Evolutionary conservation across 306 rosid genomes (phyloP).

Genomic region (Carpinus viminea): DNA sequence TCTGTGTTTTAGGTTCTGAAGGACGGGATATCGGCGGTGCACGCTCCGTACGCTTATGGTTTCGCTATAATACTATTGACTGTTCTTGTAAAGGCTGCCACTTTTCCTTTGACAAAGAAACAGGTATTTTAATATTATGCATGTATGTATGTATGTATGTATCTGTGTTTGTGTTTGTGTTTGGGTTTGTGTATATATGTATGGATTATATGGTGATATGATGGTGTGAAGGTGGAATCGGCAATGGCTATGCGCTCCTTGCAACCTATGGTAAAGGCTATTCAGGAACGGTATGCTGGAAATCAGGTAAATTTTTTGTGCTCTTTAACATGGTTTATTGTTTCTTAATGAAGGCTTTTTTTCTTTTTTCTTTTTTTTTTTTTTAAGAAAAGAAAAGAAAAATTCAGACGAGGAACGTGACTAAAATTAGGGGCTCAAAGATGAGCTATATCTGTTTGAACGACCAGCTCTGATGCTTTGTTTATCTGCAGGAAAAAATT

Average conservation of each 20-base stretch:
- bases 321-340: neutral
- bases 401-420: neutral
- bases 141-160: neutral
- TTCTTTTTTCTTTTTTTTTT: neutral
- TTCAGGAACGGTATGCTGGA: conserved; percentile 83
- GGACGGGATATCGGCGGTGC: conserved; percentile 77
- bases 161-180: neutral
- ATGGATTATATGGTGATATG: conserved; percentile 28
- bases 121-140: conserved; percentile 49
- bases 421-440: neutral
- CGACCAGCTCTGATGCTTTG: conserved; percentile 26
- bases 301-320: conserved; percentile 65
- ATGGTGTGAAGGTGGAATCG: conserved; percentile 75
- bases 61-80: conserved; percentile 93
- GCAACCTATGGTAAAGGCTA: conserved; percentile 90
- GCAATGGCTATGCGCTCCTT: conserved; percentile 84
- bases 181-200: neutral
- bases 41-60: conserved; percentile 92
- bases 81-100: conserved; percentile 78
- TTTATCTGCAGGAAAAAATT: conserved; percentile 79
- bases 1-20: conserved; percentile 62
- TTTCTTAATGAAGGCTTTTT: neutral
- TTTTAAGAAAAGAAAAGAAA: too few species aligned
- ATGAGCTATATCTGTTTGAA: conserved; percentile 4
- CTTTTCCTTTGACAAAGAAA: conserved; percentile 82